These are phyloP conservation scores for Helotiales sp. DNA, from an alignment of 2,329 filamentous ascomycete genomes.

Conservation along the genomic window DNA sequence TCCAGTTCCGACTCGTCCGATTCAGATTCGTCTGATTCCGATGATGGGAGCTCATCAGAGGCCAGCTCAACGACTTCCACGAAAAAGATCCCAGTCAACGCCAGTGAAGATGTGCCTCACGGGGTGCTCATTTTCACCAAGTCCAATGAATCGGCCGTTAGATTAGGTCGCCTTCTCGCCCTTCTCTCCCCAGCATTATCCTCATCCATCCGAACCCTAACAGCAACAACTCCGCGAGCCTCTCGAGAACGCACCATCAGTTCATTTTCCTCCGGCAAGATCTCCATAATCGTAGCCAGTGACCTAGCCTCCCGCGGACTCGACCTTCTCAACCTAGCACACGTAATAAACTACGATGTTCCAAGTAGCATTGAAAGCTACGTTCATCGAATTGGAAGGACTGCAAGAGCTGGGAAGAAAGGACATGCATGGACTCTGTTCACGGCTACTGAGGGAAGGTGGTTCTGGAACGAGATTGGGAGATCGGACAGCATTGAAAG, in stretches of 20 bases:
- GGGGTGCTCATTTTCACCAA: conserved; percentile 83
- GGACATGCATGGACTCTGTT: conserved; percentile 89
- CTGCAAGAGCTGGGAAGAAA: conserved; percentile 76
- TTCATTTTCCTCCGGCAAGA: conserved; percentile 65
- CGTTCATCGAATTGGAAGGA: conserved; percentile 89
- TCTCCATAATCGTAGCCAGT: conserved; percentile 83
- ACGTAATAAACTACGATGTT: conserved; percentile 94
- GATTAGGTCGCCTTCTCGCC: conserved; percentile 78
- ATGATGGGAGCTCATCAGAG: not conserved
- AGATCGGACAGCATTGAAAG: conserved; percentile 57
- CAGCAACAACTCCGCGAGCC: conserved; percentile 77
- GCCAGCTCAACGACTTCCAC: not conserved
- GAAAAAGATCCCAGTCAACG: not conserved
- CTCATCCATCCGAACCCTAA: conserved; percentile 68
- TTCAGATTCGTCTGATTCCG: conserved; percentile 20
- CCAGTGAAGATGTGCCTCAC: conserved; percentile 29
- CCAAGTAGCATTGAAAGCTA: conserved; percentile 82
- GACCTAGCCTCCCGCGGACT: conserved; percentile 93
- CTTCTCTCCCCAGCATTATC: conserved; percentile 66
- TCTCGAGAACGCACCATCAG: conserved; percentile 69
- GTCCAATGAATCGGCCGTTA: conserved; percentile 85
- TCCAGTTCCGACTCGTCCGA: conserved; percentile 35
- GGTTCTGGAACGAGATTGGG: conserved; percentile 89
- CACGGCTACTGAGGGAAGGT: conserved; percentile 74
- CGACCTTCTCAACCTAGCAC: conserved; percentile 77